Base-by-base conservation (phyloP, 148 eudicot genomes). In the Tetragonia tetragonoides region DNA sequence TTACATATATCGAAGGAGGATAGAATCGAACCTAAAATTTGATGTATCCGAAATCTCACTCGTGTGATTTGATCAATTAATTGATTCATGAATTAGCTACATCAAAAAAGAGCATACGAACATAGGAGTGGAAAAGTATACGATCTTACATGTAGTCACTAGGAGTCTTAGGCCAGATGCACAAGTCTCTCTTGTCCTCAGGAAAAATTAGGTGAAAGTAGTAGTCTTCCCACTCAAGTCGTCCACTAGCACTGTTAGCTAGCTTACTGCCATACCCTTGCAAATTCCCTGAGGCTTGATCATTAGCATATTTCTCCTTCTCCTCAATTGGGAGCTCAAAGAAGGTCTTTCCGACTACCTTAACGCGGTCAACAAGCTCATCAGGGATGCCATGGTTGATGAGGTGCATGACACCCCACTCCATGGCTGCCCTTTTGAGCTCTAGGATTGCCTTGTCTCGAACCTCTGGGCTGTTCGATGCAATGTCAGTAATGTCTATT, bases 201-300 rank as follows among this genome's bases (percentile, higher is more conserved):
- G 98, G 98, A 72, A 38, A 89, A 56, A 53, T 85, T 77, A 87
- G 88, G 81, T 94, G 98, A 81, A 94, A 94, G 77, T 88, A 94
- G 62, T 94, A 94, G 80, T 94, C 98, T 77, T 90, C 91, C 98
- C 98, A 94, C 75, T 94, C 98, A 56, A 89, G 95, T 68, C 83
- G 87, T 10, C 95, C 97, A 53, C 91, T 82, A 40, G 90, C 95
- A 79, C 85, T 94, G 63, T 94, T 90, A 4, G 98, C 98, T 11
- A 94, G 75, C 86, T 94, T 94, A 77, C 98, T 94, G 0, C 98
- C 98, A 73, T 94, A 94, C 21, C 98, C 98, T 81, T 94, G 98
- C 10, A 94, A 84, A 74, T 90, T 94, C 18, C 97, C 98, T 0
- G 89, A 73, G 34, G 77, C 97, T 70, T 88, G 93, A 66, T 94